phyloP scores from a whole-genome alignment of 371 early-diverging fungal genomes.

The Sporodiniella umbellata region DNA sequence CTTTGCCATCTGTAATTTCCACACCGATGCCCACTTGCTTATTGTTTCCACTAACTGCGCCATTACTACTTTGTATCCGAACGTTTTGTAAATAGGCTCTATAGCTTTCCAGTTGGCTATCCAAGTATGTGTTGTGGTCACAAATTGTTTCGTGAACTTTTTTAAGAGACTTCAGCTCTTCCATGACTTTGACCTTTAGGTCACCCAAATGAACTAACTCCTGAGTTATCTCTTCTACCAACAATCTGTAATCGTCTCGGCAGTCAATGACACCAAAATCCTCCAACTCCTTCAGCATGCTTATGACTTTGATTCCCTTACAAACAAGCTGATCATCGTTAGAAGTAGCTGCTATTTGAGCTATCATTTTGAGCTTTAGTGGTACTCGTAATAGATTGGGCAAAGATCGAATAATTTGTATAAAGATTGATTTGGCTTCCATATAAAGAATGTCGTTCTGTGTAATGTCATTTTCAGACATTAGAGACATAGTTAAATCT shows the following conservation, averaged over 20 bases:
- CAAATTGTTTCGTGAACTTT: conserved; percentile 83
- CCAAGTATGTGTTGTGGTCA: conserved; percentile 86
- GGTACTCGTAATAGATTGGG: conserved; percentile 48
- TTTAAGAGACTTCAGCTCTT: conserved; percentile 70
- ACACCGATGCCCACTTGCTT: conserved; percentile 28
- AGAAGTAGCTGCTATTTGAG: conserved; percentile 76
- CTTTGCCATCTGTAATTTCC: conserved; percentile 1
- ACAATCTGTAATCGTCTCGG: conserved; percentile 62
- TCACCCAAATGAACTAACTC: conserved; percentile 85
- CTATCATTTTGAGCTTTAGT: conserved; percentile 62
- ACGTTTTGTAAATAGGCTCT: conserved; percentile 91
- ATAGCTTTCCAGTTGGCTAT: conserved; percentile 84
- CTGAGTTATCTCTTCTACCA: conserved; percentile 77
- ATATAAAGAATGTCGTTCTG: conserved; percentile 87
- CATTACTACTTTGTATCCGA: conserved; percentile 68
- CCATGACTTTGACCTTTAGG: conserved; percentile 71
- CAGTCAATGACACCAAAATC: conserved; percentile 61
- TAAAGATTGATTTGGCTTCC: conserved; percentile 85
- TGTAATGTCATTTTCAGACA: conserved; percentile 75
- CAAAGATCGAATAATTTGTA: conserved; percentile 82
- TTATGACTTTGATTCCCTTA: conserved; percentile 85
- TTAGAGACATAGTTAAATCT: conserved; percentile 38
- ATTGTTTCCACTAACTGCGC: conserved; percentile 50
- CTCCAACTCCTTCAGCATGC: conserved; percentile 78
- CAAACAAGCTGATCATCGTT: conserved; percentile 78